Evolutionary conservation across 371 early-diverging fungal species (phyloP), one percentile per base, ranked within the genome.

Genomic region (Haplosporangium sp.): DNA sequence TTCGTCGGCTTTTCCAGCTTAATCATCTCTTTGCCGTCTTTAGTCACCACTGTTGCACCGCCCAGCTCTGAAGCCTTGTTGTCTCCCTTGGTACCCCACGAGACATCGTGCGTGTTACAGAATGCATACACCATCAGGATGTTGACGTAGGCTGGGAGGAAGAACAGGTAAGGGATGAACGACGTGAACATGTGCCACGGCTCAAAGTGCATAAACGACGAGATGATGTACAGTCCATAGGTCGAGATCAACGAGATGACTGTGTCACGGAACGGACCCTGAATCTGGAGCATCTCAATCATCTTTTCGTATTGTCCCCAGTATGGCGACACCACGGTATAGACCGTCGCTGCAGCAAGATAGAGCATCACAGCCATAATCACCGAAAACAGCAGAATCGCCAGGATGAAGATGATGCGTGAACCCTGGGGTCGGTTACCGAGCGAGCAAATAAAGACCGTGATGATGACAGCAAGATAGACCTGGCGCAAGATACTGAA

Each of bases 121-220:
- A 94, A 98, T 0, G 97, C 96, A 63, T 96, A 98, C 5, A 95
- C 94, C 85, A 91, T 96, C 62, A 97, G 81, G 60, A 97, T 93
- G 83, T 97, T 97, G 69, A 95, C 86, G 53, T 89, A 91, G 46
- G 87, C 76, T 0, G 97, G 97, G 64, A 95, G 81, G 79, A 97
- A 82, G 64, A 95, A 82, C 67, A 95, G 79, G 81, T 98, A 97
- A 80, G 96, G 97, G 43, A 94, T 13, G 62, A 95, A 90, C 45
- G 91, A 93, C 4, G 95, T 96, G 52, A 98, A 74, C 95, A 97
- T 95, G 81, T 98, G 99, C 95, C 95, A 95, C 10, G 96, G 96
- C 80, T 98, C 97, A 36, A 94, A 79, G 81, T 93, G 94, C 62
- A 95, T 57, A 37, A 95, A 58, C 18, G 92, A 90, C 2, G 93